Percentiles rank a stretch among this genome's conserved stretches.
Conservation (phyloP, 2,329 filamentous ascomycete species). For the Mycogone perniciosa region DNA sequence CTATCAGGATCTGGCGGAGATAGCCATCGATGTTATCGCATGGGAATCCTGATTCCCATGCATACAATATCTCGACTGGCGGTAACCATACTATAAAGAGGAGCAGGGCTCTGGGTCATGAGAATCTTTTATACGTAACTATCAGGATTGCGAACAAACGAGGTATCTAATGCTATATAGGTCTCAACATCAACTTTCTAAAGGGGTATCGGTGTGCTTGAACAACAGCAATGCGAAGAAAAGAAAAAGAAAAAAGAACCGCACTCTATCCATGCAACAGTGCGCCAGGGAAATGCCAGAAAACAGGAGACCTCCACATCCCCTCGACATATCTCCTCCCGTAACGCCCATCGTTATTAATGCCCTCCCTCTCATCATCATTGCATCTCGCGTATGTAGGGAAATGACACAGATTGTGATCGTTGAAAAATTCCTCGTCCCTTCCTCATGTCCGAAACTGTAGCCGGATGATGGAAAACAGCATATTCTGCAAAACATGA, state of each 20-base stretch:
- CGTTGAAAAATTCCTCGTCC: background rate
- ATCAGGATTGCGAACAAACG: background rate
- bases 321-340: background rate
- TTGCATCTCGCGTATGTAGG: background rate
- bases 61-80: too few species aligned
- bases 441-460: conserved; percentile 38
- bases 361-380: background rate
- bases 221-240: background rate
- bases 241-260: background rate
- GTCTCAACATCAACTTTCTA: background rate
- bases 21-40: too few species aligned
- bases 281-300: background rate
- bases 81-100: too few species aligned
- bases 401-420: background rate
- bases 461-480: conserved; percentile 62
- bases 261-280: conserved; percentile 1
- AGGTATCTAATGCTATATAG: background rate
- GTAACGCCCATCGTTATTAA: too few species aligned
- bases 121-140: too few species aligned
- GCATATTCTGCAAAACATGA: conserved; percentile 66
- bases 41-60: too few species aligned
- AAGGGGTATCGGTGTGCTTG: conserved; percentile 5
- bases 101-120: too few species aligned
- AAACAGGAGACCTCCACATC: background rate
- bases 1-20: too few species aligned